A percentile compares a stretch with the other conserved stretches of the same genome.
Evolutionary conservation across 345 rosid genomes (phyloP).

Genomic region (Laguncularia racemosa): DNA sequence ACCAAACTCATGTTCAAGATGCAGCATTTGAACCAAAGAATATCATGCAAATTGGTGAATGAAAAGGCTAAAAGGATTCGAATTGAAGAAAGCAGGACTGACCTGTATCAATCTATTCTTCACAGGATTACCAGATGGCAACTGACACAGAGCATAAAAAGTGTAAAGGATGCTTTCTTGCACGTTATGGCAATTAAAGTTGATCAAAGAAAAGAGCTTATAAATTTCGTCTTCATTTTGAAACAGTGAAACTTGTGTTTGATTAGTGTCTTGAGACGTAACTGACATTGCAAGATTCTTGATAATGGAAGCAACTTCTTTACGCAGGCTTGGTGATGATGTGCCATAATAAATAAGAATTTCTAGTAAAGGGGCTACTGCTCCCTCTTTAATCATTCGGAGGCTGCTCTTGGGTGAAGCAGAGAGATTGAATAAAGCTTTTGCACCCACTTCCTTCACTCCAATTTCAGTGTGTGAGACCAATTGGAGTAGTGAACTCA

Average conservation of each 20-base stretch:
- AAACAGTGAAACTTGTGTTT: conserved; percentile 29
- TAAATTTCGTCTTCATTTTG: conserved; percentile 45
- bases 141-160: conserved; percentile 51
- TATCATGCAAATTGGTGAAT: too few relatives aligned
- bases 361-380: conserved; percentile 32
- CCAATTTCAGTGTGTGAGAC: conserved; percentile 25
- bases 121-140: conserved; percentile 35
- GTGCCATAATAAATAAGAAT: conserved; percentile 38
- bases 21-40: too few relatives aligned
- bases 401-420: conserved; percentile 43
- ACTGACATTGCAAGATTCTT: conserved; percentile 56
- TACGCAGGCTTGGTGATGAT: conserved; percentile 36
- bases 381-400: conserved; percentile 61
- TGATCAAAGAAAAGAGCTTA: conserved; percentile 48
- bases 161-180: conserved; percentile 47
- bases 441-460: conserved; percentile 37
- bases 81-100: conserved; percentile 3
- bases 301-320: conserved; percentile 43
- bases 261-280: conserved; percentile 27
- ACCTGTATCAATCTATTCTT: conserved; percentile 51
- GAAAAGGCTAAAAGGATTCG: neutral
- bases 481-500: conserved; percentile 44
- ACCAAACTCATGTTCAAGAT: too few relatives aligned
- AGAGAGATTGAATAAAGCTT: conserved; percentile 48
- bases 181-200: conserved; percentile 37